phyloP scores from a whole-genome alignment of 2,329 filamentous ascomycete genomes.

The Pseudonectria buxi region DNA sequence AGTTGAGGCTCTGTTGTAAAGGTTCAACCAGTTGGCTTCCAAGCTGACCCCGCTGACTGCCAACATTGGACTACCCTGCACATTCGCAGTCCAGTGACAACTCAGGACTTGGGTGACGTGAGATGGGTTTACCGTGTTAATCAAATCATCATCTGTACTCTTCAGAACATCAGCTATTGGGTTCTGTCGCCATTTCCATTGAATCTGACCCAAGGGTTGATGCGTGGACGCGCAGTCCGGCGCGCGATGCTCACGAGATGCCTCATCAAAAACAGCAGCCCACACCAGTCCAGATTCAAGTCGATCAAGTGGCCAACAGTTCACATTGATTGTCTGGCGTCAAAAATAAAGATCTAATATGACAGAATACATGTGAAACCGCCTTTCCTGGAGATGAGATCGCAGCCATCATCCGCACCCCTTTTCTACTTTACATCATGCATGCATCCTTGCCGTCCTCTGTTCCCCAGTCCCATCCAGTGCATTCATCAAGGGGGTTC shows the following conservation, averaged over 20 bases:
- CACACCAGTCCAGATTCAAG: no score
- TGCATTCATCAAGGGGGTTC: constrained; percentile 16
- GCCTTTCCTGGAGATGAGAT: constrained; percentile 25
- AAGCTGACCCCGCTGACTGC: neutral
- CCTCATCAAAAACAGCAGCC: no score
- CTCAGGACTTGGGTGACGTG: no score
- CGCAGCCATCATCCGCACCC: constrained; percentile 18
- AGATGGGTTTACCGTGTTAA: no score
- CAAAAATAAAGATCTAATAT: constrained; percentile 18
- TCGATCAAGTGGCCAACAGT: constrained; percentile 3
- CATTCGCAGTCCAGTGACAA: no score
- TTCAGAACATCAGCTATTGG: no score
- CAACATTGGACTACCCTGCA: neutral
- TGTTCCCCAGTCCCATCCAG: constrained; percentile 11
- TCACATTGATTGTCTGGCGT: constrained; percentile 14
- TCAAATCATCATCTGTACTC: no score
- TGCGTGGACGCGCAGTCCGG: no score
- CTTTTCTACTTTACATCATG: constrained; percentile 22
- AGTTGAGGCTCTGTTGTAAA: neutral
- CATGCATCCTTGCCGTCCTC: constrained; percentile 14
- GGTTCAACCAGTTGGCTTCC: no score
- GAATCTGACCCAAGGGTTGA: no score
- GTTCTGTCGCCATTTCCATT: no score
- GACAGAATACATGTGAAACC: constrained; percentile 23
- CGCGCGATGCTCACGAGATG: no score